These are phyloP conservation scores for Colletotrichum cuscutae DNA, from an alignment of 2,329 filamentous ascomycete genomes.

Conservation along the genomic window DNA sequence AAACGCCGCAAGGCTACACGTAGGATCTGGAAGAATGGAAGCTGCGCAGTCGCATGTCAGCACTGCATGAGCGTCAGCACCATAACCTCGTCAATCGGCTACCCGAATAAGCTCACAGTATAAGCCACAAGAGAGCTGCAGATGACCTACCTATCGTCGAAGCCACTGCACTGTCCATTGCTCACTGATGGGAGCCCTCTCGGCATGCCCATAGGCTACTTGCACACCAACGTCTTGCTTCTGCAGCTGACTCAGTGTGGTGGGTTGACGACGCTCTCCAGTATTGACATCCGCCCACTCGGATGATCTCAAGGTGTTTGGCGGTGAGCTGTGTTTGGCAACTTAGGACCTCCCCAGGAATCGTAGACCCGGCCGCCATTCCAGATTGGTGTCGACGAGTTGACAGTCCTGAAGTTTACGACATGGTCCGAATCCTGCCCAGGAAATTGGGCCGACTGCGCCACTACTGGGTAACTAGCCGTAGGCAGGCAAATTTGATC, in stretches of 20 bases:
- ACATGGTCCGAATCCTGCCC: constrained; percentile 4
- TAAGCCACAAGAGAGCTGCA: neutral
- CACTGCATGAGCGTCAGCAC: constrained; percentile 10
- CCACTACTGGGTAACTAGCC: constrained; percentile 7
- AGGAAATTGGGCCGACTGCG: neutral
- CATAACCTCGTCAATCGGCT: neutral
- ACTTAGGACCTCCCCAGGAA: neutral
- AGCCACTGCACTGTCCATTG: neutral
- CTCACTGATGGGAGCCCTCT: neutral
- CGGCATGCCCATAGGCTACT: neutral
- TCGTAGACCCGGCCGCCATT: neutral
- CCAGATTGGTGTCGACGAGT: neutral
- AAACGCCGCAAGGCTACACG: neutral
- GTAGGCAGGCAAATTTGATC: constrained; percentile 4
- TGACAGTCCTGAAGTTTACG: neutral
- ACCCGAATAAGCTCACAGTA: neutral
- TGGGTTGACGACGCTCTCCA: neutral
- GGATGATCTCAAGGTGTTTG: neutral
- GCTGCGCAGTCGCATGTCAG: neutral
- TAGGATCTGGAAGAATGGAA: neutral
- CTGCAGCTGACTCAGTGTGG: neutral
- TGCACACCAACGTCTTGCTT: no score
- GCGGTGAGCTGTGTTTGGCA: neutral
- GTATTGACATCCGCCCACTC: neutral
- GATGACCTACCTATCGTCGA: neutral